phyloP scores from a whole-genome alignment of 2,329 filamentous ascomycete species.

The Colletotrichum godetiae region DNA sequence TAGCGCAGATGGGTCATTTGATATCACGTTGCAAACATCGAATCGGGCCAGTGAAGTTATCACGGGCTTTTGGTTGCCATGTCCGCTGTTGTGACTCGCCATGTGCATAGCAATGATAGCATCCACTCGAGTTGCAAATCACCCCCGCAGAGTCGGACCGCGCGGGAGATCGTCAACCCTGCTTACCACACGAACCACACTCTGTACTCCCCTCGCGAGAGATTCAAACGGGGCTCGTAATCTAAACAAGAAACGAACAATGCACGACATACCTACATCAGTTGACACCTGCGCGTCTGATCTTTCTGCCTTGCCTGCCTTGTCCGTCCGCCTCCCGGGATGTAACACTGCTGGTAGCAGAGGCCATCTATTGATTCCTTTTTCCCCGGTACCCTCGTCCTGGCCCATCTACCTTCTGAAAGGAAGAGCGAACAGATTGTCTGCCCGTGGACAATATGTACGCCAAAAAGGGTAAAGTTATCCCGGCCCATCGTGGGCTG shows the following conservation, averaged over 20 bases:
- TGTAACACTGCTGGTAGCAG: neutral
- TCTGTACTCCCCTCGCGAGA: neutral
- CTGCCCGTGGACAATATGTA: neutral
- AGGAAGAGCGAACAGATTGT: neutral
- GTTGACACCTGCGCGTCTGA: slow-evolving; percentile 3
- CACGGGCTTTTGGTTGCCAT: neutral
- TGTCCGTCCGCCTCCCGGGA: neutral
- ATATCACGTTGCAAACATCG: neutral
- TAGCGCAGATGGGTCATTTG: neutral
- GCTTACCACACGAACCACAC: neutral
- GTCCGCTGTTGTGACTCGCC: neutral
- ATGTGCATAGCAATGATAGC: neutral
- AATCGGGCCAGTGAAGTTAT: neutral
- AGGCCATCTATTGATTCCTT: neutral
- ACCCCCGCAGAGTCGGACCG: neutral
- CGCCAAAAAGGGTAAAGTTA: neutral
- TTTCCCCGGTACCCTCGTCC: neutral
- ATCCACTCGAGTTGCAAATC: neutral
- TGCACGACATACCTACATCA: slow-evolving; percentile 8
- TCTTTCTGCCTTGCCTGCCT: neutral
- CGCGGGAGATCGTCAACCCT: slow-evolving; percentile 21
- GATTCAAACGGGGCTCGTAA: neutral
- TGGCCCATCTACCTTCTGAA: neutral
- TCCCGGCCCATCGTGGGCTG: neutral
- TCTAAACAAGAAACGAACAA: slow-evolving; percentile 1